Conservation (phyloP, 768 basidiomycete genomes). For the Leucosporidium scottii region DNA sequence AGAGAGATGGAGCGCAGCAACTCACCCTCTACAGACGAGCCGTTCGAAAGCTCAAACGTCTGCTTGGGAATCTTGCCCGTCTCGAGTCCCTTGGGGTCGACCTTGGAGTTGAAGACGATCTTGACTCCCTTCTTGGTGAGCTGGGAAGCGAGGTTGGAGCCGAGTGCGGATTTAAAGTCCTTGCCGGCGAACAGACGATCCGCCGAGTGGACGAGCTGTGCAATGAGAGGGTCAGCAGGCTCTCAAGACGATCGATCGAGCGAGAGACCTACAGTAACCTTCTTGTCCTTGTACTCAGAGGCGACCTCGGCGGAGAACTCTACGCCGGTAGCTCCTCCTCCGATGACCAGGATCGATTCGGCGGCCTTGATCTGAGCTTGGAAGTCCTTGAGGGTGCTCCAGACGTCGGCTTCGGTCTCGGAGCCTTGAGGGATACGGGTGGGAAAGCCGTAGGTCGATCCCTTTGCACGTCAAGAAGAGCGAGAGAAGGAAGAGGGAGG, state of each 20-base stretch:
- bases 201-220: slow-evolving; percentile 25
- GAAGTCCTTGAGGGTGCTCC: slow-evolving; percentile 13
- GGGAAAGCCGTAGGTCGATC: slow-evolving; percentile 23
- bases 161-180: slow-evolving; percentile 15
- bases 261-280: not conserved
- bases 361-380: slow-evolving; percentile 7
- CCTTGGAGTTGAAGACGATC: slow-evolving; percentile 9
- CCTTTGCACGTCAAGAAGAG: not conserved
- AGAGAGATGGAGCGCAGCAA: not conserved
- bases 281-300: not conserved
- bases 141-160: slow-evolving; percentile 3
- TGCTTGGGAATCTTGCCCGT: slow-evolving; percentile 12
- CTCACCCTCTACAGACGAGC: slow-evolving; percentile 8
- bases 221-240: slow-evolving; percentile 30
- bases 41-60: slow-evolving; percentile 10
- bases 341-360: not conserved
- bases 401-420: slow-evolving; percentile 3
- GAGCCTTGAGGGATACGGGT: slow-evolving; percentile 1
- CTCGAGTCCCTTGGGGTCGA: not conserved
- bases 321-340: not conserved
- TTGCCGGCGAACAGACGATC: slow-evolving; percentile 10
- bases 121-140: slow-evolving; percentile 11
- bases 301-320: not conserved
- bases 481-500: not conserved
- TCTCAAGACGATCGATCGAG: slow-evolving; percentile 11